These are phyloP conservation scores for Cladophialophora immunda DNA, from an alignment of 2,329 filamentous ascomycete genomes.

Conservation along the genomic window DNA sequence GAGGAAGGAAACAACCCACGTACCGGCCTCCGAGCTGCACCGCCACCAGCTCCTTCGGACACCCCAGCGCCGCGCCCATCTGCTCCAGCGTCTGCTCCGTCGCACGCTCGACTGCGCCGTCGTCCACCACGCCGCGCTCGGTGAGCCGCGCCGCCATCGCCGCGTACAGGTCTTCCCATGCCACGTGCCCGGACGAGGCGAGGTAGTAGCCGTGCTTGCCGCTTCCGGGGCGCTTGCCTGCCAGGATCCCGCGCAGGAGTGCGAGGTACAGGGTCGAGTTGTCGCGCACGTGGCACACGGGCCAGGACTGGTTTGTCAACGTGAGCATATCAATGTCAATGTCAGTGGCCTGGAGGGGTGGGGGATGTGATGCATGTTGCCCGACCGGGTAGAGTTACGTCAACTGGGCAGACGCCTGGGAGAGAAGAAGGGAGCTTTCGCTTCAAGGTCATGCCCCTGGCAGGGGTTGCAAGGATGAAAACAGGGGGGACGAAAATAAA, in stretches of 20 bases:
- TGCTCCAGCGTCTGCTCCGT: constrained; percentile 45
- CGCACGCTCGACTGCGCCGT: constrained; percentile 48
- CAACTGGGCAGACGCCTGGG: too few relatives aligned
- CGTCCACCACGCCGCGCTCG: constrained; percentile 51
- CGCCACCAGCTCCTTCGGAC: constrained; percentile 48
- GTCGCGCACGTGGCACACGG: constrained; percentile 62
- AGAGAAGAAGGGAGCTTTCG: background rate
- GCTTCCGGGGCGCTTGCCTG: constrained; percentile 46
- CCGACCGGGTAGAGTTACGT: too few relatives aligned
- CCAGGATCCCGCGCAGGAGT: constrained; percentile 57
- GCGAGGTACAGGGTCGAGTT: constrained; percentile 58
- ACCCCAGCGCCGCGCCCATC: constrained; percentile 54
- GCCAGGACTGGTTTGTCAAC: constrained; percentile 59
- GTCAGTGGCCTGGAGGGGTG: background rate
- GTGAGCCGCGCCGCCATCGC: constrained; percentile 55
- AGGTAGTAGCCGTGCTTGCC: constrained; percentile 61
- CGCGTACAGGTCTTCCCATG: constrained; percentile 61
- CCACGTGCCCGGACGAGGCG: constrained; percentile 58
- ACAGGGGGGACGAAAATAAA: too few relatives aligned
- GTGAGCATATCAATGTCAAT: background rate
- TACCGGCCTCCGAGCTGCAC: constrained; percentile 57
- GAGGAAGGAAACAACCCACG: constrained; percentile 32
- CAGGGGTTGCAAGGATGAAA: too few relatives aligned
- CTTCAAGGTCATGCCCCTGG: too few relatives aligned
- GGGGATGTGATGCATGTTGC: too few relatives aligned